Evolutionary conservation across 2,329 filamentous ascomycete genomes (phyloP).

Genomic region (Neocatenulostroma microsporum): DNA sequence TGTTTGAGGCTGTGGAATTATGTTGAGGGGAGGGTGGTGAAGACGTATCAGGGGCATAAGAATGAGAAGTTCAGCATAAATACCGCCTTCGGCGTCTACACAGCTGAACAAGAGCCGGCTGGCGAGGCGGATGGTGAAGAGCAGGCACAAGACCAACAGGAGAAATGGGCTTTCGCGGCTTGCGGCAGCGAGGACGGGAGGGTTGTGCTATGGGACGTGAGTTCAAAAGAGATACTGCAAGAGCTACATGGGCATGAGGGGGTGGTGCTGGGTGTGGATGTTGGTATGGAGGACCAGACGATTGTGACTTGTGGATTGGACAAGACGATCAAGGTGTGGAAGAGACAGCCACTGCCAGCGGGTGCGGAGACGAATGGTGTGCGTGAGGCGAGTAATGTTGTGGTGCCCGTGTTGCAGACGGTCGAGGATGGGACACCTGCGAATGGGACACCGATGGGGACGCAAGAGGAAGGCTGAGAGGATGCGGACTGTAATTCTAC

Average conservation of each 20-base stretch:
- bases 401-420: neutral
- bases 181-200: conserved; percentile 83
- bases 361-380: conserved; percentile 1
- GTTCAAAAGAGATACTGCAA: conserved; percentile 75
- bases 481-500: neutral
- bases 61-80: conserved; percentile 81
- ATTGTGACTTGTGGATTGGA: conserved; percentile 58
- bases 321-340: conserved; percentile 55
- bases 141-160: conserved; percentile 14
- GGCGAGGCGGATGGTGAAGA: conserved; percentile 9
- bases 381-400: neutral
- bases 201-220: conserved; percentile 84
- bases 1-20: conserved; percentile 94
- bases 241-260: conserved; percentile 50
- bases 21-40: conserved; percentile 79
- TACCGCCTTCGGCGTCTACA: conserved; percentile 70
- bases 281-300: conserved; percentile 46
- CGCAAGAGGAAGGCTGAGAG: neutral
- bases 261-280: conserved; percentile 53
- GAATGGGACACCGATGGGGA: conserved; percentile 1
- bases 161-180: conserved; percentile 56
- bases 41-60: conserved; percentile 90
- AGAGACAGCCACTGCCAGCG: conserved; percentile 17
- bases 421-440: conserved; percentile 1
- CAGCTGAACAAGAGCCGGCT: conserved; percentile 18